Evolutionary conservation across 1,139 yeast species (phyloP), one percentile per base, ranked within the genome.

Genomic region (Geotrichum bryndzae): DNA sequence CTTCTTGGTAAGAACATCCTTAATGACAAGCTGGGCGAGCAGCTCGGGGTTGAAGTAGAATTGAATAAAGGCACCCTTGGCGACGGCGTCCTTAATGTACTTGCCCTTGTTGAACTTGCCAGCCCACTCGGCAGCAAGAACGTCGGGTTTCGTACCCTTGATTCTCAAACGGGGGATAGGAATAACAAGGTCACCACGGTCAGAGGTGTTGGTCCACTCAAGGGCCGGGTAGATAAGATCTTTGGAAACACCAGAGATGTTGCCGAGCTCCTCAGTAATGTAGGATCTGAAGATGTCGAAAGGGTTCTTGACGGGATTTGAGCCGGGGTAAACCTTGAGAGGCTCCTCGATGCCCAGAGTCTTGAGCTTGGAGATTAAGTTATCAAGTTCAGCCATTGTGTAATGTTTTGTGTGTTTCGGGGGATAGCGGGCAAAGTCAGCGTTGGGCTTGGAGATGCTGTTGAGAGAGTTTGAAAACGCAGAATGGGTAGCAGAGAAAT

Each of bases 161-260:
- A 91, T 80, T 77, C 97, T 85, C 73, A 94, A 83, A 74, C 98
- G 85, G 69, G 99, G 99, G 58, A 94, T 82, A 53, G 99, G 98
- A 63, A 94, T 84, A 68, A 92, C 82, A 71, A 94, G 82, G 75
- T 94, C 99, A 71, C 99, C 99, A 73, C 95, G 88, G 64, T 90
- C 97, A 68, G 88, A 77, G 56, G 92, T 86, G 67, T 83, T 81
- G 51, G 97, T 91, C 80, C 95, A 85, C 76, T 94, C 98, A 71
- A 94, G 82, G 55, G 97, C 91, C 64, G 91, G 89, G 76, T 82
- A 90, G 66, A 92, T 89, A 58, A 89, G 75, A 13, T 79, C 78
- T 65, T 82, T 79, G 65, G 87, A 87, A 55, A 91, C 96, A 45
- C 86, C 86, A 25, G 96, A 80, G 68, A 95, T 80, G 66, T 82